Evolutionary conservation across 1,284 basidiomycete genomes (phyloP).

Genomic region (Rhodotorula glutinis): DNA sequence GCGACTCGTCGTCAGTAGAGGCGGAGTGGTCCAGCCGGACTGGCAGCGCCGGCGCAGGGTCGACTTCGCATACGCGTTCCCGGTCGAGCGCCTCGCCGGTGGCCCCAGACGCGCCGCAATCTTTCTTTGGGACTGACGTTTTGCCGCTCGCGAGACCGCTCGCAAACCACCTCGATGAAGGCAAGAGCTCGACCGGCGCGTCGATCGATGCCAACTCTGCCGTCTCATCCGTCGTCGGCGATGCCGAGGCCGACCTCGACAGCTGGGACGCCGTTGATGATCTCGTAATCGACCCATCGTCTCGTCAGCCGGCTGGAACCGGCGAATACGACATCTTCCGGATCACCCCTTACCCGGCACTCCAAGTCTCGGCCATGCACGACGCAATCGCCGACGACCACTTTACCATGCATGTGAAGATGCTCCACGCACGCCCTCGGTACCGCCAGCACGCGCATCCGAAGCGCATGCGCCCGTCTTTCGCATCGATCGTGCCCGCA

Average conservation of each 20-base stretch:
- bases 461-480: background rate
- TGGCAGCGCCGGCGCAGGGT: background rate
- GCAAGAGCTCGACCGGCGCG: background rate
- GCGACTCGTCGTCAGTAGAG: background rate
- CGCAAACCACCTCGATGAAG: background rate
- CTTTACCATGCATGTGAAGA: constrained; percentile 27
- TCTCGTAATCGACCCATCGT: background rate
- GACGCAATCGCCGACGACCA: constrained; percentile 25
- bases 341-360: constrained; percentile 4
- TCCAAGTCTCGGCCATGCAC: constrained; percentile 20
- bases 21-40: background rate
- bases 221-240: background rate
- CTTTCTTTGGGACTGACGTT: background rate
- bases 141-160: background rate
- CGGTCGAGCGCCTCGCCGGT: background rate
- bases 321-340: constrained; percentile 12
- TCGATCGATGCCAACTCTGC: background rate
- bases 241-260: background rate
- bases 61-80: background rate
- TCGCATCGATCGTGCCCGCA: background rate
- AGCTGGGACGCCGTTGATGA: constrained; percentile 8
- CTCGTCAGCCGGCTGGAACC: background rate
- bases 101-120: background rate
- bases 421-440: background rate
- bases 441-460: background rate